Evolutionary conservation across 73 alveolate species (phyloP), one percentile per base, ranked within the genome.

Genomic region (Loxodes magnus): DNA sequence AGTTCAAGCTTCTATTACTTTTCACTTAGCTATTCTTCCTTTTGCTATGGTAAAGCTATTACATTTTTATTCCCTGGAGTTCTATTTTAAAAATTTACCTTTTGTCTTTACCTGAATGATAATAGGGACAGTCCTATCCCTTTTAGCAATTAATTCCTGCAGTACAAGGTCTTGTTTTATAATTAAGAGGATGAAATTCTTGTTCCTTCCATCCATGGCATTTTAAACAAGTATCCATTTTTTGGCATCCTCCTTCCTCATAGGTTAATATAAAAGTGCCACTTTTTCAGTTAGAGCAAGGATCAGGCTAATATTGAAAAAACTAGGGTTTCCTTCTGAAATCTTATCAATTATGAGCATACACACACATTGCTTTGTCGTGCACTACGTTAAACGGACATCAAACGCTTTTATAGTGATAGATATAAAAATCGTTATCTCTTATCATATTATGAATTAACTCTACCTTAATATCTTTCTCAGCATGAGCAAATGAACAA

Each of bases 251-350:
- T 24, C 82, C 82, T 62, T 82, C 71, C 17, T 65, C 65, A 54
- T 72, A 82, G 46, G 50, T 12, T 46, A 46, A 46, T 16, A 46
- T 46, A 2, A 46, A 46, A 24, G 16, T 46, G 7, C 43, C 22
- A n/a, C 43, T 25, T 24, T 19, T 46, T 41, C 59, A 46, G 39
- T 17, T 22, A n/a, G 59, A 41, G 34, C 59, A 46, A 24, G 59
- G 59, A 20, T 25, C 28, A 12, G 59, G 27, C 0, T 19, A 1
- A 24, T 46, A 46, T n/a, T n/a, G n/a, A n/a, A n/a, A n/a, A n/a
- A n/a, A n/a, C n/a, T n/a, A n/a, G n/a, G 98, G 98, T 54, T 84
- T 82, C 39, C 98, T 84, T 64, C 98, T 82, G 65, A 82, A 89
- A 42, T 78, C 98, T 61, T 90, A 67, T 94, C 95, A 90, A 57